A percentile compares a stretch with the other conserved stretches of the same genome.
Conservation (phyloP, 1,139 yeast species). For the Yamadazyma mexicana region DNA sequence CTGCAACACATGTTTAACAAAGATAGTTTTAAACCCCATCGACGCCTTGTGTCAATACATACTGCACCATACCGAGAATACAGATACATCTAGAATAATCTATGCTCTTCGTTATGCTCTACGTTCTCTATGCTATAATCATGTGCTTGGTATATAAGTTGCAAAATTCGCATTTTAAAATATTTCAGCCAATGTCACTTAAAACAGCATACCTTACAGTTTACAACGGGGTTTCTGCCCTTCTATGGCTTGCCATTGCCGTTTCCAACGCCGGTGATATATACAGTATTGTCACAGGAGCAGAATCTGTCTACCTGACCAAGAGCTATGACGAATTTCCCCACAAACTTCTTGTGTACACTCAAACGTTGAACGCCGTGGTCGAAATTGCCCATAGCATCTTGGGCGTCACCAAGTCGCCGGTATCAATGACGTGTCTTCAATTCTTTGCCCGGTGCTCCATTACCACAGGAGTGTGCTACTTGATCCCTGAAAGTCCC, state of each 20-base stretch:
- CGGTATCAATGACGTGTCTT: constrained; percentile 27
- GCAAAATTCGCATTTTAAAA: not conserved
- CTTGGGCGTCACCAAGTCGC: constrained; percentile 31
- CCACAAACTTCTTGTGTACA: constrained; percentile 28
- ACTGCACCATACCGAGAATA: no score
- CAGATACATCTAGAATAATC: no score
- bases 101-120: no score
- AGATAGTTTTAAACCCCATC: no score
- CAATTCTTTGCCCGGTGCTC: constrained; percentile 36
- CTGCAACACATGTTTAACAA: no score
- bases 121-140: no score
- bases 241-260: constrained; percentile 63
- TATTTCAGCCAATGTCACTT: constrained; percentile 1
- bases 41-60: no score
- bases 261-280: constrained; percentile 18
- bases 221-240: constrained; percentile 68
- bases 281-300: constrained; percentile 7
- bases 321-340: constrained; percentile 22
- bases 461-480: constrained; percentile 34
- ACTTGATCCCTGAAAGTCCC: constrained; percentile 29
- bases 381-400: constrained; percentile 28
- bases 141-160: no score
- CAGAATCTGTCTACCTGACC: constrained; percentile 12
- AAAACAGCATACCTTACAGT: constrained; percentile 18
- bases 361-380: constrained; percentile 31